phyloP scores from a whole-genome alignment of 345 rosid genomes.

The Citrus hindsii region DNA sequence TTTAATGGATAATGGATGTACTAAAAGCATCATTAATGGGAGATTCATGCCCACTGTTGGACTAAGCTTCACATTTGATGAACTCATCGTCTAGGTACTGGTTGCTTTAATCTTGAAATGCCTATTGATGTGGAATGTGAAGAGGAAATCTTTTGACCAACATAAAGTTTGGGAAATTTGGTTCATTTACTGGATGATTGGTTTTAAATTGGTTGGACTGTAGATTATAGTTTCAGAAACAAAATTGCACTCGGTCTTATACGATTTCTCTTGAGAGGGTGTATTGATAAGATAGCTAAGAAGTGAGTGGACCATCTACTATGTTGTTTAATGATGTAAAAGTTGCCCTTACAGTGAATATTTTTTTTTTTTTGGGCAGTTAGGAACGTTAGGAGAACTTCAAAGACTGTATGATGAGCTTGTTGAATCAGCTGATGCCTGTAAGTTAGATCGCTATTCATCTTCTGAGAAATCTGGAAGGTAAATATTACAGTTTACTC shows the following conservation, averaged over 20 bases:
- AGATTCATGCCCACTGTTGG: not conserved
- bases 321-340: conserved; percentile 6
- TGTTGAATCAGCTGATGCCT: conserved; percentile 72
- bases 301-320: not conserved
- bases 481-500: conserved; percentile 31
- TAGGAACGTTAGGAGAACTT: conserved; percentile 75
- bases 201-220: not conserved
- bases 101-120: not conserved
- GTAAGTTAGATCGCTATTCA: conserved; percentile 85
- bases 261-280: not conserved
- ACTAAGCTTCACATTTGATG: not conserved
- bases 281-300: not conserved
- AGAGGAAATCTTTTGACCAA: not conserved
- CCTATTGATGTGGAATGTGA: not conserved
- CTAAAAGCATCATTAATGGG: not conserved
- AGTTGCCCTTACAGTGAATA: conserved; percentile 2
- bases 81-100: not conserved
- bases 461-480: conserved; percentile 75
- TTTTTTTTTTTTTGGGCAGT: conserved; percentile 32
- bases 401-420: conserved; percentile 90
- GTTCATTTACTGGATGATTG: not conserved
- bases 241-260: not conserved
- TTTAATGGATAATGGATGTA: not conserved
- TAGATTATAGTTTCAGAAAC: not conserved
- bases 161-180: not conserved